These are phyloP conservation scores for Galerina marginata DNA, from an alignment of 768 basidiomycete genomes.

Conservation along the genomic window DNA sequence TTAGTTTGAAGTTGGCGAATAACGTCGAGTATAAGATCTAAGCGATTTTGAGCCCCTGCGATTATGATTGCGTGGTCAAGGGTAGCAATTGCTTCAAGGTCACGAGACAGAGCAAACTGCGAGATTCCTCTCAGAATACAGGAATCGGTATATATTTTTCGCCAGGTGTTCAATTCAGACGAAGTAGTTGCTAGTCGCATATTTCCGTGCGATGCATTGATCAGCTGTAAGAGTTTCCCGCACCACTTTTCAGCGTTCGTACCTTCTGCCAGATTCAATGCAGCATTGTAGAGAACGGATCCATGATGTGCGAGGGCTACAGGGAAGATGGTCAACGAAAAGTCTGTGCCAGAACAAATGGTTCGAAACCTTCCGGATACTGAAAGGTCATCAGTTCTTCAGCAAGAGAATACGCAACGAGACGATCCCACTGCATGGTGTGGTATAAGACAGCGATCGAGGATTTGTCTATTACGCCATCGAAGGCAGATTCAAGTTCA, in stretches of 20 bases:
- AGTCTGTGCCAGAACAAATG: not conserved
- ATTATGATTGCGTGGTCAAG: conserved; percentile 86
- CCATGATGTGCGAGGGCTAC: not conserved
- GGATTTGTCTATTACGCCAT: not conserved
- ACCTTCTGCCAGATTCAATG: conserved; percentile 16
- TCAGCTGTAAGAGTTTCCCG: conserved; percentile 45
- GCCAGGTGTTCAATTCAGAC: conserved; percentile 52
- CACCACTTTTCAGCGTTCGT: conserved; percentile 13
- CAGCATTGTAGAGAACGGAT: conserved; percentile 20
- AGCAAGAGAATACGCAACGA: conserved; percentile 1
- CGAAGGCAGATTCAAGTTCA: not conserved
- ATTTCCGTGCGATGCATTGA: conserved; percentile 49
- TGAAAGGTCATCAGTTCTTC: not conserved
- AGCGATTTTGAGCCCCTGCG: conserved; percentile 70
- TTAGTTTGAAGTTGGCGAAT: conserved; percentile 63
- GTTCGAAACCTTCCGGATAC: not conserved
- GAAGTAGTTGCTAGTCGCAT: conserved; percentile 48
- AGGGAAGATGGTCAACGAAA: not conserved
- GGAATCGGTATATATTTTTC: conserved; percentile 79
- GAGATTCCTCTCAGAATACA: conserved; percentile 57
- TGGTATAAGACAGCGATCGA: not conserved
- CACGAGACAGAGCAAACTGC: conserved; percentile 39
- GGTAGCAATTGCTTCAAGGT: conserved; percentile 50
- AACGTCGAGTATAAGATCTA: conserved; percentile 65
- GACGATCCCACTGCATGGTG: conserved; percentile 18